Evolutionary conservation across 1,284 basidiomycete genomes (phyloP).

Genomic region (Marasmius fiardii): DNA sequence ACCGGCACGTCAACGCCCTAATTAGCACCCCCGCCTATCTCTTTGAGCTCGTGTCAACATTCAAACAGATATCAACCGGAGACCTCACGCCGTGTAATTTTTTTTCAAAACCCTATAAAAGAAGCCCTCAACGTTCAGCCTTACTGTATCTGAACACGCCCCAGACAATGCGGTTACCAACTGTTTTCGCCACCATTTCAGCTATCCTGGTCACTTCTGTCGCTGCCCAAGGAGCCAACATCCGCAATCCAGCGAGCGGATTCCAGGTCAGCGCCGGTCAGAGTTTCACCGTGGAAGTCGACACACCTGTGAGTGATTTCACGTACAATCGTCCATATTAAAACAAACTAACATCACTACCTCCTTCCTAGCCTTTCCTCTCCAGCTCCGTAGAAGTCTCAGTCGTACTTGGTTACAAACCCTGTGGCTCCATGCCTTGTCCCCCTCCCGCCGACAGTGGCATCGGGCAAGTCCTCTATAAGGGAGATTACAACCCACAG

Average conservation of each 20-base stretch:
- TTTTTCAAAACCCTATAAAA: too few relatives aligned
- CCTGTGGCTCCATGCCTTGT: background rate
- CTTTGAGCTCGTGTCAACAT: too few relatives aligned
- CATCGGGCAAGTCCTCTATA: conserved; percentile 4
- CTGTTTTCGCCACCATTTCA: background rate
- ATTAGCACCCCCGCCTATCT: too few relatives aligned
- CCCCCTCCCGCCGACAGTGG: background rate
- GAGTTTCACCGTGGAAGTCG: background rate
- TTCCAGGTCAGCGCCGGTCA: background rate
- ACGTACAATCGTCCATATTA: too few relatives aligned
- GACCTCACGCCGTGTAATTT: too few relatives aligned
- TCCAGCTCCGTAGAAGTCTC: background rate
- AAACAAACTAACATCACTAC: background rate
- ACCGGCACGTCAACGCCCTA: too few relatives aligned
- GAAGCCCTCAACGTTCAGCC: too few relatives aligned
- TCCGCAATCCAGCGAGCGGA: background rate
- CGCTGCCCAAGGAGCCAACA: background rate
- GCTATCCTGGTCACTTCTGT: background rate
- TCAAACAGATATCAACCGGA: too few relatives aligned
- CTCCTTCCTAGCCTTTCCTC: background rate
- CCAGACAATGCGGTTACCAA: too few relatives aligned
- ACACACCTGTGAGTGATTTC: background rate
- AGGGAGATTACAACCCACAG: conserved; percentile 3
- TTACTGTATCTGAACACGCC: too few relatives aligned
- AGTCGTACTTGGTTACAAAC: background rate